These are phyloP conservation scores for Cytospora piceicola DNA, from an alignment of 2,329 filamentous ascomycete genomes.

Conservation along the genomic window DNA sequence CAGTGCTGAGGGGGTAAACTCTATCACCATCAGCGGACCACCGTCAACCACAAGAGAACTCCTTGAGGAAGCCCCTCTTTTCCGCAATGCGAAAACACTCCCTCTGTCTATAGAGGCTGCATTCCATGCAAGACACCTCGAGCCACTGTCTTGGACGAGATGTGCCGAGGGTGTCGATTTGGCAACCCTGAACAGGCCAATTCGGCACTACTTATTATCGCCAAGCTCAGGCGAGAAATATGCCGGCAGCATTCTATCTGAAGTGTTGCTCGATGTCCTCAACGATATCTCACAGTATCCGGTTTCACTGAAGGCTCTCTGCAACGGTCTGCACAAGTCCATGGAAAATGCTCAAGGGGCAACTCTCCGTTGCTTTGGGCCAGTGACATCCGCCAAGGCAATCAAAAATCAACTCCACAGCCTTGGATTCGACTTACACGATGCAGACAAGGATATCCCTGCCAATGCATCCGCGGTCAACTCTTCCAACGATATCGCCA, in stretches of 20 bases:
- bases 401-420: constrained; percentile 5
- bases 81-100: not conserved
- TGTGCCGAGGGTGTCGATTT: not conserved
- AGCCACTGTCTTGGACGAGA: not conserved
- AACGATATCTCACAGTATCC: not conserved
- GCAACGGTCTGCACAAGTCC: not conserved
- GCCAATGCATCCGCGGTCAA: too few species aligned
- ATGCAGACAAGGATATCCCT: not conserved
- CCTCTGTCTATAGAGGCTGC: constrained; percentile 2
- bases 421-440: not conserved
- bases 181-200: not conserved
- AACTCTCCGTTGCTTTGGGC: not conserved
- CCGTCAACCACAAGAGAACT: not conserved
- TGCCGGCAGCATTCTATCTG: too few species aligned
- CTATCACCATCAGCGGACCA: constrained; percentile 3
- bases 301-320: not conserved
- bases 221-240: not conserved
- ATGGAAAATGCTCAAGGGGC: not conserved
- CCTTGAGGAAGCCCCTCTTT: not conserved
- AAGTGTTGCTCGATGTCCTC: too few species aligned
- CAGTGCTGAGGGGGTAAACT: not conserved
- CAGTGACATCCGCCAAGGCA: constrained; percentile 1
- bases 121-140: not conserved
- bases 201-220: not conserved
- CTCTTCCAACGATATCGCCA: constrained; percentile 3